Base-by-base conservation (phyloP, 305 asterid species). In the Fraxinus platypoda region DNA sequence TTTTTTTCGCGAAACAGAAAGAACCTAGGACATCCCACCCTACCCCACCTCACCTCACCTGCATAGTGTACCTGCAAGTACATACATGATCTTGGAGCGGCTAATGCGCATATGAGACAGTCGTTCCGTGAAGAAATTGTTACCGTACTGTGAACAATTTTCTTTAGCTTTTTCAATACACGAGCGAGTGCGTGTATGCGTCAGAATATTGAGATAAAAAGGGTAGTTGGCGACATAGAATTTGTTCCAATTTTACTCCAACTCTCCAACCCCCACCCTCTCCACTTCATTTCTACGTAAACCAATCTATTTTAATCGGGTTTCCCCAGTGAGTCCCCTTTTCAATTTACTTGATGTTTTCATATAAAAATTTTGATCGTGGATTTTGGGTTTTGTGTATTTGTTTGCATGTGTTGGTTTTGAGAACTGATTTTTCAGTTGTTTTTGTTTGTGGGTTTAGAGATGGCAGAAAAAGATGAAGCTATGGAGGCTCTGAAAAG, bases 401-500 rank as follows among this genome's bases (percentile, higher is more conserved):
- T 11, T 77, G 31, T 62, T 31, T 62, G 89, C 71, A 62, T 68
- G 37, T 11, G 26, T 12, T 68, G 38, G 35, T 68, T 68, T 68
- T 68, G 38, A 68, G 6, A 68, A 26, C 19, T 12, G 23, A 68
- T 68, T 68, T 25, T 26, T 68, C 21, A 68, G 37, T 28, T 68
- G 38, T 66, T 66, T 26, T 68, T 26, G 17, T 9, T 12, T 11
- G 74, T 66, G 8, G 35, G 35, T 13, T 26, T 43, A 74, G 87
- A 82, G 68, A 90, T 91, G 93, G 92, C 85, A 86, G 89, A n/a
- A 81, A 87, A 85, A 71, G 92, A 91, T 81, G 94, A 91, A 79
- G 91, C 92, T 2, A 88, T 91, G 93, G 95, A 91, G 85, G 93
- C 93, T 84, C 87, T 91, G 74, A 90, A 90, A 88, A 88, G 81